A percentile compares a stretch with the other conserved stretches of the same genome.
Conservation (phyloP, 345 rosid genomes). For the Odontarrhena argentea region DNA sequence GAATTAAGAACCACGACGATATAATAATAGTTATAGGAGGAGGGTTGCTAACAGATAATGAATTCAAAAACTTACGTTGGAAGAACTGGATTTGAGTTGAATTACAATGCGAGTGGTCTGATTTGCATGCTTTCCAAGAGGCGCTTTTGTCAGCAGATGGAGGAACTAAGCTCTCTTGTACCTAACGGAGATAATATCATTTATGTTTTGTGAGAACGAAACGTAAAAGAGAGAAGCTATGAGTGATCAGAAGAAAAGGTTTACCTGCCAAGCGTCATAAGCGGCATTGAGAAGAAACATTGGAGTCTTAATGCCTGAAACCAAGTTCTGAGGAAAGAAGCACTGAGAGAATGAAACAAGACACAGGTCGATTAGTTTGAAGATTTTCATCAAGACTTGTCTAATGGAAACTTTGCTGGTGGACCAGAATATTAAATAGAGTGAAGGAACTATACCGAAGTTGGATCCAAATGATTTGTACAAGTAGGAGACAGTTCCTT, state of each 20-base stretch:
- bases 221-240: conserved; percentile 20
- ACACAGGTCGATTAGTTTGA: neutral
- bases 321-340: conserved; percentile 79
- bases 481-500: conserved; percentile 65
- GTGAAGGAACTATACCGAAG: conserved; percentile 51
- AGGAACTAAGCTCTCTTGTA: conserved; percentile 67
- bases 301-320: conserved; percentile 64
- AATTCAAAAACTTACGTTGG: conserved; percentile 48
- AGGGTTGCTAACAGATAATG: neutral
- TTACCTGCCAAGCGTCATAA: conserved; percentile 81
- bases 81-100: conserved; percentile 61
- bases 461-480: conserved; percentile 68
- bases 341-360: conserved; percentile 47
- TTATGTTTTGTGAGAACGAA: neutral
- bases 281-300: conserved; percentile 73
- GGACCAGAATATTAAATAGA: neutral
- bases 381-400: neutral
- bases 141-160: conserved; percentile 63
- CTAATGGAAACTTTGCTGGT: neutral
- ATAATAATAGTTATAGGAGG: neutral
- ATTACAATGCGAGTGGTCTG: conserved; percentile 55
- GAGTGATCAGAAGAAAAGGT: conserved; percentile 7
- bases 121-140: conserved; percentile 61
- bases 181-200: conserved; percentile 40
- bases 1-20: neutral